phyloP scores from a whole-genome alignment of 2,329 filamentous ascomycete species.

The Sclerotinia trifoliorum region DNA sequence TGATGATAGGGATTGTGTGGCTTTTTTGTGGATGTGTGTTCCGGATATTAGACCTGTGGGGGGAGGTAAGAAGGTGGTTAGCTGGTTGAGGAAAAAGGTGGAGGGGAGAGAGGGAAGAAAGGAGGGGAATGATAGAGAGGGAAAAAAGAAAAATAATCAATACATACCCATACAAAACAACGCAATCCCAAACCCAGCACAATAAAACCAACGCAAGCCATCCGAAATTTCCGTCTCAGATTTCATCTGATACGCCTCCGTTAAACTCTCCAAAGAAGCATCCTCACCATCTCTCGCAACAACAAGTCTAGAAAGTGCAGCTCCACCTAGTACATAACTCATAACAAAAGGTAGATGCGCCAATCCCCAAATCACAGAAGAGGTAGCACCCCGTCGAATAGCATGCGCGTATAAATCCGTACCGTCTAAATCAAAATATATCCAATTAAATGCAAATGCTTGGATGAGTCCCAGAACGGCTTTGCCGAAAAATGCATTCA shows the following conservation, averaged over 20 bases:
- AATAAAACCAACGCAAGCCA: slow-evolving; percentile 63
- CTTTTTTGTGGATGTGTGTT: slow-evolving; percentile 55
- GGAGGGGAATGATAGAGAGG: not conserved
- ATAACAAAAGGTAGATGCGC: slow-evolving; percentile 63
- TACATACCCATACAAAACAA: slow-evolving; percentile 50
- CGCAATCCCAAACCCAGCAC: slow-evolving; percentile 57
- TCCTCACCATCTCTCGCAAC: slow-evolving; percentile 54
- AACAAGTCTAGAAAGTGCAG: slow-evolving; percentile 58
- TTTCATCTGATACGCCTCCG: slow-evolving; percentile 49
- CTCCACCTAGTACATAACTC: slow-evolving; percentile 58
- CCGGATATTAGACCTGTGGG: slow-evolving; percentile 49
- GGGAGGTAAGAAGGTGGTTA: not conserved
- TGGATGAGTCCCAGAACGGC: slow-evolving; percentile 58
- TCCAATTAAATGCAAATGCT: slow-evolving; percentile 60
- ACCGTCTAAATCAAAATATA: slow-evolving; percentile 63
- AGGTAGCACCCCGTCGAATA: slow-evolving; percentile 52
- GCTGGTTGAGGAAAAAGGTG: not conserved
- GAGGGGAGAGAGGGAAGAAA: not conserved
- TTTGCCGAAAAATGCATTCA: slow-evolving; percentile 62
- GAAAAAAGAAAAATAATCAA: not conserved
- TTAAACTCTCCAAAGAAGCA: slow-evolving; percentile 50
- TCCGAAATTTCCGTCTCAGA: slow-evolving; percentile 51
- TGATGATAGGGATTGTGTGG: slow-evolving; percentile 26
- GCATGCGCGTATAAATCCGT: slow-evolving; percentile 57
- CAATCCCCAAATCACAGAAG: slow-evolving; percentile 53